Conservation (phyloP, 192 early-diverging fungal genomes). For the Backusella australiensis region DNA sequence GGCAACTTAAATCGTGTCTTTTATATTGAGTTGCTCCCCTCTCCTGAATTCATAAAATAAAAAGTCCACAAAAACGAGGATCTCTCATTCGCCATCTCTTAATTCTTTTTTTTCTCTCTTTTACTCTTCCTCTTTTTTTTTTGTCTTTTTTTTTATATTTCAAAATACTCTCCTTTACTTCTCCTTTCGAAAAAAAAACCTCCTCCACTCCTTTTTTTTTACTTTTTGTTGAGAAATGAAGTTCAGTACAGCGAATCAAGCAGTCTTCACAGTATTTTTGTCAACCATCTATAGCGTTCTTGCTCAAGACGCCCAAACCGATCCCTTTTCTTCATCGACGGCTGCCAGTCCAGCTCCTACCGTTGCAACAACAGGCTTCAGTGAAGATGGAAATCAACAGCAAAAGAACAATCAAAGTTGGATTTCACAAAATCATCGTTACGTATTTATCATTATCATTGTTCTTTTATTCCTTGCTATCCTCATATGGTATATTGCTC, state of each 20-base stretch:
- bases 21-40: neutral
- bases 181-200: neutral
- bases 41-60: slow-evolving; percentile 9
- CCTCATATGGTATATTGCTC: slow-evolving; percentile 21
- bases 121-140: slow-evolving; percentile 6
- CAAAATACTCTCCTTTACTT: slow-evolving; percentile 10
- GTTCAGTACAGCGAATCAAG: neutral
- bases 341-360: neutral
- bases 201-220: neutral
- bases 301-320: neutral
- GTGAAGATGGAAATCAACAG: neutral
- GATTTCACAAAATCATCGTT: slow-evolving; percentile 20
- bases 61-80: neutral
- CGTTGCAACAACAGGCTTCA: neutral
- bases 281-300: neutral
- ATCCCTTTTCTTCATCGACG: neutral
- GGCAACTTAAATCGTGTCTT: slow-evolving; percentile 6
- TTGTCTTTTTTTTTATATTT: slow-evolving; percentile 5
- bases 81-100: neutral
- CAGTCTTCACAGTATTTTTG: neutral
- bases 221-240: neutral
- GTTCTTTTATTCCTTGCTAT: slow-evolving; percentile 14
- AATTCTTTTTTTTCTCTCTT: slow-evolving; percentile 12
- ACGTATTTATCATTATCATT: slow-evolving; percentile 28
- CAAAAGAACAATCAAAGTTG: slow-evolving; percentile 13